Conservation (phyloP, 2,329 filamentous ascomycete genomes). For the Epichloe coenophiala region DNA sequence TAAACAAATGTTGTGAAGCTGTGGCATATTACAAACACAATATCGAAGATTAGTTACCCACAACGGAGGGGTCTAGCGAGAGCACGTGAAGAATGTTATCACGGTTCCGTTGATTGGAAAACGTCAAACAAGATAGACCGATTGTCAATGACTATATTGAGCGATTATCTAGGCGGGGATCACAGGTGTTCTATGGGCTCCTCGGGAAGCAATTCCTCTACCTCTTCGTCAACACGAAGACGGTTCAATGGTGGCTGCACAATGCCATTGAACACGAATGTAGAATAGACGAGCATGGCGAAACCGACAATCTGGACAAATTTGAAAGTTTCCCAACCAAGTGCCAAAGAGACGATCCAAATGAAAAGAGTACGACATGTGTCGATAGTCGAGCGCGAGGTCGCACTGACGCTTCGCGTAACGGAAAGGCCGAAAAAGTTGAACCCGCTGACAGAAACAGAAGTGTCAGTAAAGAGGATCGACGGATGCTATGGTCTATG, state of each 20-base stretch:
- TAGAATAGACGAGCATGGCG: conserved; percentile 82
- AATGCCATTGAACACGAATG: conserved; percentile 91
- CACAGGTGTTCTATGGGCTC: conserved; percentile 64
- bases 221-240: conserved; percentile 41
- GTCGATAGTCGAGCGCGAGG: conserved; percentile 89
- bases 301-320: conserved; percentile 91
- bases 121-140: background rate
- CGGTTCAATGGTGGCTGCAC: conserved; percentile 67
- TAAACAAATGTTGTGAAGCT: too few relatives aligned
- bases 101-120: background rate
- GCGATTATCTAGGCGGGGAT: background rate
- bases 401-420: conserved; percentile 79
- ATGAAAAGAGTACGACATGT: conserved; percentile 97
- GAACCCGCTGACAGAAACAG: conserved; percentile 54
- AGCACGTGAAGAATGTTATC: too few relatives aligned
- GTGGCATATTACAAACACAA: too few relatives aligned
- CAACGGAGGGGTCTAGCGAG: too few relatives aligned
- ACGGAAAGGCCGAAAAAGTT: conserved; percentile 98
- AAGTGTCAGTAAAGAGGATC: conserved; percentile 8
- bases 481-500: background rate
- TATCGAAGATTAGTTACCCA: too few relatives aligned
- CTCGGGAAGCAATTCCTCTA: conserved; percentile 60
- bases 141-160: background rate
- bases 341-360: conserved; percentile 84
- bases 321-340: conserved; percentile 97